These are phyloP conservation scores for Zoysia japonica DNA, from an alignment of 176 grass and related monocot species.

Conservation along the genomic window DNA sequence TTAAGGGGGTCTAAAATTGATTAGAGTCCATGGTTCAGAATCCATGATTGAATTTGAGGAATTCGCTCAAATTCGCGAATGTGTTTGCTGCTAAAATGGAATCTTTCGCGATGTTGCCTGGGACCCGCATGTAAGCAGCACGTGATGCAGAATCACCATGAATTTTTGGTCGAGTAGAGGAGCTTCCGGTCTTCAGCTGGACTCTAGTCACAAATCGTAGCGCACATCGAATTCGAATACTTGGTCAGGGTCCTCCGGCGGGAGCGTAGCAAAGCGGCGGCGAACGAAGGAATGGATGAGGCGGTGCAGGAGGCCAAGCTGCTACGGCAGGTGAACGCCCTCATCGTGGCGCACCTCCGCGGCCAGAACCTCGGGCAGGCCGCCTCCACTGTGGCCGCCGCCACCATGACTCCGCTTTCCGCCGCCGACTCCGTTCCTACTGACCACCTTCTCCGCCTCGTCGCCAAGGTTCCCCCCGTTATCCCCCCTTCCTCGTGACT, in stretches of 20 bases:
- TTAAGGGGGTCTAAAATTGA: too few relatives aligned
- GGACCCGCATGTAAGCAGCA: neutral
- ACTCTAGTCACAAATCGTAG: neutral
- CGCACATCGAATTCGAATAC: neutral
- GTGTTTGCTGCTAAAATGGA: too few relatives aligned
- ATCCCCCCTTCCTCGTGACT: neutral
- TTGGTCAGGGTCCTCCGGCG: neutral
- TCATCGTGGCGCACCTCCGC: conserved; percentile 87
- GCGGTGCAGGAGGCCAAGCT: conserved; percentile 84
- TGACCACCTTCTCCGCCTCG: conserved; percentile 70
- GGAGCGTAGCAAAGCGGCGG: neutral
- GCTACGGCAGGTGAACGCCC: conserved; percentile 75
- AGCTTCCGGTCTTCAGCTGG: neutral
- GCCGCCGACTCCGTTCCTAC: conserved; percentile 40
- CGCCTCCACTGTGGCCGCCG: conserved; percentile 67
- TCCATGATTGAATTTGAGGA: neutral
- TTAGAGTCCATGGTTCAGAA: neutral
- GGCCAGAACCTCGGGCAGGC: conserved; percentile 77
- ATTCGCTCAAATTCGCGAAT: neutral
- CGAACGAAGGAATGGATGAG: conserved; percentile 54
- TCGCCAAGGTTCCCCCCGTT: conserved; percentile 66
- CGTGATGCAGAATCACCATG: neutral
- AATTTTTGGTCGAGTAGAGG: neutral
- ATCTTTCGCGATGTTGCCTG: neutral
- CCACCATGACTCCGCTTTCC: conserved; percentile 81